These are phyloP conservation scores for Chloris gayana DNA, from an alignment of 176 grass and related monocot species.

Conservation along the genomic window DNA sequence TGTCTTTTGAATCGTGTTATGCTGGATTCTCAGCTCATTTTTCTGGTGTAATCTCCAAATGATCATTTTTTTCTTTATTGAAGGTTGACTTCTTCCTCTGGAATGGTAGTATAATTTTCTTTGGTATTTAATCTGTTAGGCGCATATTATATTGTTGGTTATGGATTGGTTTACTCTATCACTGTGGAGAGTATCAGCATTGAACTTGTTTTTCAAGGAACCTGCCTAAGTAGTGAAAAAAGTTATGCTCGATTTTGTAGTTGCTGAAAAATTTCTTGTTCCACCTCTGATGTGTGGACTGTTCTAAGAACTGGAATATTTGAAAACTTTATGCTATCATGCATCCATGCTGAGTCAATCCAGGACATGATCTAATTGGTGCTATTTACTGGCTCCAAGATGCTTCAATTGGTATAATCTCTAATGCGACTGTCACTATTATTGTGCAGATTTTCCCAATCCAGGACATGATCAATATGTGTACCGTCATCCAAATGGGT, in stretches of 20 bases:
- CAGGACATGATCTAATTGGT: no score
- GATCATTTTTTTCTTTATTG: background rate
- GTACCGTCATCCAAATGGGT: constrained; percentile 93
- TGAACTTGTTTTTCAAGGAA: background rate
- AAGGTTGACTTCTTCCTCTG: background rate
- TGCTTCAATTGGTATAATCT: constrained; percentile 10
- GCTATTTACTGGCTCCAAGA: background rate
- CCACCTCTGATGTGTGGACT: background rate
- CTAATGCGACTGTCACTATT: background rate
- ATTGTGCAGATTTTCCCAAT: constrained; percentile 74
- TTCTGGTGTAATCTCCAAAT: background rate
- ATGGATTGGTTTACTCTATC: background rate
- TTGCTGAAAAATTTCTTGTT: background rate
- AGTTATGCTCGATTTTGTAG: background rate
- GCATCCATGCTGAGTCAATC: background rate
- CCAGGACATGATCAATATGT: constrained; percentile 90
- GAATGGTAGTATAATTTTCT: background rate
- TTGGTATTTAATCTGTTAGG: background rate
- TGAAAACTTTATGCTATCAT: constrained; percentile 5
- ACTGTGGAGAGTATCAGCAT: background rate
- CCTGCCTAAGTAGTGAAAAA: no score
- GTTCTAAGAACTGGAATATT: background rate
- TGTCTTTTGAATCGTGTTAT: no score
- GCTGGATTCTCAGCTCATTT: background rate
- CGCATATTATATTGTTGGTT: background rate